Evolutionary conservation across 169 alveolate species (phyloP).

Genomic region (Cyclospora cayetanensis): DNA sequence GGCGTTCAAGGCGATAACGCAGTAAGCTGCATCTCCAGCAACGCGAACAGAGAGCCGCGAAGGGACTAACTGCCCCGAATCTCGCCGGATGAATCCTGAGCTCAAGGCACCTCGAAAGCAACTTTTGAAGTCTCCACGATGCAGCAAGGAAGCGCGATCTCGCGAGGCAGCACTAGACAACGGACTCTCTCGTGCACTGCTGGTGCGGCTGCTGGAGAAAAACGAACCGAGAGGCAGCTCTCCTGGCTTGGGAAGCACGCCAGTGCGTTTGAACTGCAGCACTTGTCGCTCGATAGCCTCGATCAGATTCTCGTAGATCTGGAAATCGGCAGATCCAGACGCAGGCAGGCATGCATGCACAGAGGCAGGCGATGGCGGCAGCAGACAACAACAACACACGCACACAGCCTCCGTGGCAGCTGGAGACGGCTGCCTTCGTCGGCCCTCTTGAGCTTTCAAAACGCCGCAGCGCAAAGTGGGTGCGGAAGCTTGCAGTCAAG

Average conservation of each 20-base stretch:
- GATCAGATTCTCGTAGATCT: slow-evolving; percentile 41
- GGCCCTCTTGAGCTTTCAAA: not conserved
- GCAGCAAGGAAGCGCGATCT: no score
- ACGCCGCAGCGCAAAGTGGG: not conserved
- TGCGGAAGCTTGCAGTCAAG: not conserved
- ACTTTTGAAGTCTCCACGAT: no score
- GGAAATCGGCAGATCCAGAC: slow-evolving; percentile 39
- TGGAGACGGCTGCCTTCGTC: not conserved
- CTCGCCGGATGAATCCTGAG: slow-evolving; percentile 33
- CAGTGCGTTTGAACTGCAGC: not conserved
- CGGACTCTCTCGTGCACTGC: no score
- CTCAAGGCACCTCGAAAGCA: no score
- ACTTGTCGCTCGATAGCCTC: slow-evolving; percentile 56
- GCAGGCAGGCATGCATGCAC: no score
- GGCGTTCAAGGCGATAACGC: slow-evolving; percentile 50
- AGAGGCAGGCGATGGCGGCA: slow-evolving; percentile 13
- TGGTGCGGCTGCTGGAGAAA: slow-evolving; percentile 33
- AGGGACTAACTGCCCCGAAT: slow-evolving; percentile 46
- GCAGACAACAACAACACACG: not conserved
- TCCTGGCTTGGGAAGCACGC: slow-evolving; percentile 40
- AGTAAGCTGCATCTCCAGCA: slow-evolving; percentile 66
- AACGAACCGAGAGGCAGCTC: slow-evolving; percentile 56
- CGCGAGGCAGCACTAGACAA: no score
- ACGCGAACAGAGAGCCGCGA: slow-evolving; percentile 54
- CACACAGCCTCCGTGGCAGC: no score